Base-by-base conservation (phyloP, 768 basidiomycete genomes). In the Xerocomus spinulosus region DNA sequence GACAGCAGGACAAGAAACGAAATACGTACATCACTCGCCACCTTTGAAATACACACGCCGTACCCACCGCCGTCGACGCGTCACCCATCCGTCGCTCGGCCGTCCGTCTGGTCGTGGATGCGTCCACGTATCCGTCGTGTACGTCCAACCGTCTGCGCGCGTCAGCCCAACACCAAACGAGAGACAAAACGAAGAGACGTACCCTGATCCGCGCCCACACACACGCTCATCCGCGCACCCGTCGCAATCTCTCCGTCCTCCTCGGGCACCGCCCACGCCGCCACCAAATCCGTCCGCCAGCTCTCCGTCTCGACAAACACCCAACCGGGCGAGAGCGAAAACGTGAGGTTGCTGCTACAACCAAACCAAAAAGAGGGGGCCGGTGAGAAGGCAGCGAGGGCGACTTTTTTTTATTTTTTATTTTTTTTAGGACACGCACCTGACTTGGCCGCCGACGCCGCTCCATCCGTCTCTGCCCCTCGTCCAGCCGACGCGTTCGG, bases 91-190 rank as follows among this genome's bases (percentile, higher is more conserved):
- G 69, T 77, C 50, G 59, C 71, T 45, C 66, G 68, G 70, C 71
- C 33, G 65, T 72, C 60, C 62, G 53, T 52, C 60, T 67, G 32
- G 61, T 9, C 67, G 46, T 10, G 80, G 71, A 47, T 81, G 73
- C 5, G 79, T 68, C 90, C 89, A 92, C 0, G 75, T 69, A 49
- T 89, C 87, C 52, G 87, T 85, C 8, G 83, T 83, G 57, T 91
- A 91, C 13, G 86, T 79, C 87, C 90, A 92, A 3, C 87, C 89
- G 56, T 80, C 86, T 83, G 5, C 21, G 3, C 20, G 13, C 5
- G 14, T 35, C 13, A 42, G 24, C 17, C 40, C 24, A 42, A 42
- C 28, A 6, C 30, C 35, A 17, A 25, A 24, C 20, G 24, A 37
- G 3, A 6, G 5, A 10, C 18, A 10, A 9, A 10, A n/a, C 8